phyloP scores from a whole-genome alignment of 164 flowering plant species.

The grape (Vitis vinifera) region ASM3070453v1 NC_081820.1:21898501-21899000 shows the following conservation, averaged over 20 bases:
- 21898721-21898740: conserved; percentile 57
- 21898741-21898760: conserved; percentile 57
- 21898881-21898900: conserved; percentile 35
- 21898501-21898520: not conserved
- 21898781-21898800: not conserved
- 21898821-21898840: conserved; percentile 66
- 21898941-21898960: conserved; percentile 33
- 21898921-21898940: conserved; percentile 49
- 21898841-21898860: conserved; percentile 78
- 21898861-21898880: conserved; percentile 27
- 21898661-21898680: conserved; percentile 25
- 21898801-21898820: not conserved
- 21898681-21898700: conserved; percentile 52
- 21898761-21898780: conserved; percentile 1
- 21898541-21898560: not conserved
- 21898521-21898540: not conserved
- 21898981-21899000: conserved; percentile 72
- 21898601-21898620: not conserved
- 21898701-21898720: conserved; percentile 76
- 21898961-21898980: conserved; percentile 58
- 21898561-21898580: not conserved
- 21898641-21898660: conserved; percentile 6
- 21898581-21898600: conserved; percentile 10
- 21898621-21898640: not conserved
- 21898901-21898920: conserved; percentile 23